phyloP scores from a whole-genome alignment of 768 basidiomycete species.

The Auriscalpium vulgare region DNA sequence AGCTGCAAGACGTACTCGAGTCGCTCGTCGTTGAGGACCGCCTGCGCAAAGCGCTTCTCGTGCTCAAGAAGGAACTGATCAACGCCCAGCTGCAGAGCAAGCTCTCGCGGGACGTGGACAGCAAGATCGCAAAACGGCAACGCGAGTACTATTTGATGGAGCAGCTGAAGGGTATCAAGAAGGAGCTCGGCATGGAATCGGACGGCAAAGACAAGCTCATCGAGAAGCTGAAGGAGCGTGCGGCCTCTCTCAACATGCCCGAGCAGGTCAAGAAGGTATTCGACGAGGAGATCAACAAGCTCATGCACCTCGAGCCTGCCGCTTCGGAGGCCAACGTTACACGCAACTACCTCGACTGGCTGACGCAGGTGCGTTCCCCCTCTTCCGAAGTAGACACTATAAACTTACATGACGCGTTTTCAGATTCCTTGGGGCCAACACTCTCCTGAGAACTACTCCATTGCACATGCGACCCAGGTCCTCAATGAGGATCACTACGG shows the following conservation, averaged over 20 bases:
- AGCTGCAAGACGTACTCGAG: constrained; percentile 91
- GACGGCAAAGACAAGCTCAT: constrained; percentile 94
- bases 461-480: constrained; percentile 70
- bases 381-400: background rate
- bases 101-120: constrained; percentile 87
- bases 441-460: constrained; percentile 87
- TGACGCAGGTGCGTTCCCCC: constrained; percentile 53
- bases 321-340: constrained; percentile 93
- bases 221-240: constrained; percentile 86
- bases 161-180: constrained; percentile 93
- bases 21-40: constrained; percentile 80
- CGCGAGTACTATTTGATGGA: constrained; percentile 96
- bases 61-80: constrained; percentile 96
- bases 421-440: constrained; percentile 96
- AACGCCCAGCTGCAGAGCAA: constrained; percentile 93
- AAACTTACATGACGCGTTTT: background rate
- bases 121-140: constrained; percentile 90
- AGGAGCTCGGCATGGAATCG: constrained; percentile 90
- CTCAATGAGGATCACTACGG: constrained; percentile 96
- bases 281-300: constrained; percentile 90
- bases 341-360: constrained; percentile 90
- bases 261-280: constrained; percentile 87
- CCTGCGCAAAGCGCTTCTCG: constrained; percentile 80
- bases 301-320: constrained; percentile 82
- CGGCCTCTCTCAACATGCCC: constrained; percentile 78